Conservation (phyloP, 805 yeast species). For the Wickerhamomyces mucosus region DNA sequence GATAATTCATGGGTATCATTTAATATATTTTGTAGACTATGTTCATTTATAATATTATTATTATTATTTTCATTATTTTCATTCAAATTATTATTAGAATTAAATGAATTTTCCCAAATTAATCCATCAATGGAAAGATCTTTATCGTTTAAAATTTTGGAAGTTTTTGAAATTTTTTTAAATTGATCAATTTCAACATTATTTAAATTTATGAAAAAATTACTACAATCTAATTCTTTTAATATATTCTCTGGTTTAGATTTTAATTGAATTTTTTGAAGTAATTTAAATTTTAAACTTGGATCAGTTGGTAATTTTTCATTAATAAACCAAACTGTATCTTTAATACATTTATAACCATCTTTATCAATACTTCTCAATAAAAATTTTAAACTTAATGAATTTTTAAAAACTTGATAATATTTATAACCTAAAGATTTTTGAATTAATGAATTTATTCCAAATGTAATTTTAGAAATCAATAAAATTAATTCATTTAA, state of each 20-base stretch:
- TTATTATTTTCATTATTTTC: too few species aligned
- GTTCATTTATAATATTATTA: too few species aligned
- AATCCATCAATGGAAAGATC: slow-evolving; percentile 8
- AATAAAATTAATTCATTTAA: slow-evolving; percentile 1
- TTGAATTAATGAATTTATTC: slow-evolving; percentile 12
- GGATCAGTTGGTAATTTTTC: slow-evolving; percentile 14
- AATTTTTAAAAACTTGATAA: slow-evolving; percentile 18
- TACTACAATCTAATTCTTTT: slow-evolving; percentile 13
- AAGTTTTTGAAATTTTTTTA: background rate
- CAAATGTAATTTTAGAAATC: slow-evolving; percentile 9
- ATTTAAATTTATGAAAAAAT: slow-evolving; percentile 7
- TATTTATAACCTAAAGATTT: slow-evolving; percentile 14
- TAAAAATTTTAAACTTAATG: slow-evolving; percentile 15
- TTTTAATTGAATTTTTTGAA: slow-evolving; percentile 10
- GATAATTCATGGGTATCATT: too few species aligned
- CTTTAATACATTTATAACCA: slow-evolving; percentile 17
- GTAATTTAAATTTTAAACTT: slow-evolving; percentile 5
- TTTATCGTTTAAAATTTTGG: slow-evolving; percentile 8
- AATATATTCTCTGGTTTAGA: slow-evolving; percentile 9
- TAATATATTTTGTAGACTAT: too few species aligned
- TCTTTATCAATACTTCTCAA: slow-evolving; percentile 15
- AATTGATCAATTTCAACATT: slow-evolving; percentile 4
- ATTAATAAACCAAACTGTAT: slow-evolving; percentile 14
- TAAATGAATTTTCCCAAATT: slow-evolving; percentile 17
- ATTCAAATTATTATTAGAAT: too few species aligned